Conservation (phyloP, 1,139 yeast species). For the Debaryomyces robertsiae region DNA sequence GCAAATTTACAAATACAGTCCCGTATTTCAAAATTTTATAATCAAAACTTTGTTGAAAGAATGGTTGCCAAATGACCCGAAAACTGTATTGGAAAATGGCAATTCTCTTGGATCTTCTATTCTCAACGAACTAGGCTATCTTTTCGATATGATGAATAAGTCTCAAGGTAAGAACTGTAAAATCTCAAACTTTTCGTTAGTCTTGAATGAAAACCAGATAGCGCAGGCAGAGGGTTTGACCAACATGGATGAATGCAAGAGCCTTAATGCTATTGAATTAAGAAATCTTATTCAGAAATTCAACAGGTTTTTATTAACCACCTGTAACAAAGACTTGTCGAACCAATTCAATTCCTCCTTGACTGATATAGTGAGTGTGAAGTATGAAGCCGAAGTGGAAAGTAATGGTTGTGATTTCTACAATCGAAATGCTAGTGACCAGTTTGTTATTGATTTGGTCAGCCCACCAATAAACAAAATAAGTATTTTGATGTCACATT, state of each 20-base stretch:
- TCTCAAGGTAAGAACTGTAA: conserved; percentile 73
- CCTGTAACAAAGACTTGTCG: conserved; percentile 50
- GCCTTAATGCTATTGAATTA: conserved; percentile 36
- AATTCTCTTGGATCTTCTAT: conserved; percentile 56
- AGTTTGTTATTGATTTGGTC: conserved; percentile 41
- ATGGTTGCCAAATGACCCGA: conserved; percentile 49
- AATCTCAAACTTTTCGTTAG: conserved; percentile 66
- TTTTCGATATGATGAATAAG: conserved; percentile 88
- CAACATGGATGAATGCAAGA: conserved; percentile 50
- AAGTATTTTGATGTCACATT: conserved; percentile 24
- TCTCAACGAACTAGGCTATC: conserved; percentile 80
- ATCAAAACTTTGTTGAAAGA: conserved; percentile 59
- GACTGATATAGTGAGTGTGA: conserved; percentile 27
- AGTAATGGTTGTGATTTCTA: conserved; percentile 39
- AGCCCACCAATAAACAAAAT: conserved; percentile 35
- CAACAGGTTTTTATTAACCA: conserved; percentile 59
- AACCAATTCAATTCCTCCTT: conserved; percentile 27
- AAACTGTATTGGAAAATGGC: conserved; percentile 24
- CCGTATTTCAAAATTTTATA: conserved; percentile 68
- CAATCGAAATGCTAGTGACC: conserved; percentile 30
- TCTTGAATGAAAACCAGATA: conserved; percentile 46
- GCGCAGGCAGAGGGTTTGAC: conserved; percentile 55
- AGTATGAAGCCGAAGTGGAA: conserved; percentile 44
- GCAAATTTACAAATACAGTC: conserved; percentile 80
- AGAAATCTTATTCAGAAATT: conserved; percentile 54